Percentiles rank a stretch among this genome's conserved stretches.
These are phyloP conservation scores for Dryadomyces sulphureus DNA, from an alignment of 2,329 filamentous ascomycete genomes.

Conservation along the genomic window DNA sequence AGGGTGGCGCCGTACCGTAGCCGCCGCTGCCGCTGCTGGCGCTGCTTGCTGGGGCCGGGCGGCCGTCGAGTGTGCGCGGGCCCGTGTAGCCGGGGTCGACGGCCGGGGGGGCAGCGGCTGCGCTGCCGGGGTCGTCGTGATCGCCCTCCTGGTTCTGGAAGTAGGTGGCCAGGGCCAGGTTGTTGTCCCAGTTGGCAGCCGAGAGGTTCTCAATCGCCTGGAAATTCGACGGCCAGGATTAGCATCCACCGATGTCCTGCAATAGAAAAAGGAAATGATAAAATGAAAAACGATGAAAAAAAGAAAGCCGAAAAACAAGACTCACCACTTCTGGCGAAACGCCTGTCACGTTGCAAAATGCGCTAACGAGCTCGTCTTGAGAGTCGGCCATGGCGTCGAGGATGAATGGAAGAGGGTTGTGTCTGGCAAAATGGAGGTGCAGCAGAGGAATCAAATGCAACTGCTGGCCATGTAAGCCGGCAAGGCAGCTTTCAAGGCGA, in stretches of 20 bases:
- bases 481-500: constrained; percentile 8
- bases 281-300: background rate
- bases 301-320: background rate
- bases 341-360: constrained; percentile 9
- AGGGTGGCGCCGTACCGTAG: constrained; percentile 19
- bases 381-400: constrained; percentile 5
- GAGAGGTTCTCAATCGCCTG: constrained; percentile 55
- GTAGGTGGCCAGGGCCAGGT: constrained; percentile 45
- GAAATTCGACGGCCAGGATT: background rate
- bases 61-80: constrained; percentile 47
- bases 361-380: constrained; percentile 10
- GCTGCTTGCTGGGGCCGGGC: constrained; percentile 33
- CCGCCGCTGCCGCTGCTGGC: constrained; percentile 18
- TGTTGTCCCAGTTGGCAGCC: constrained; percentile 51
- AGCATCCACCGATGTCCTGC: too few species aligned
- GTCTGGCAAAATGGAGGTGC: background rate
- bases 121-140: constrained; percentile 21
- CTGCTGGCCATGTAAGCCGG: background rate
- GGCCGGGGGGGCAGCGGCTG: constrained; percentile 22
- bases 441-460: background rate
- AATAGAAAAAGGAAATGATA: background rate
- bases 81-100: constrained; percentile 37
- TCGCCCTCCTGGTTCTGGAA: constrained; percentile 42
- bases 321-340: constrained; percentile 5
- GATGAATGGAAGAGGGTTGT: background rate